These are phyloP conservation scores for Acer negundo DNA, from an alignment of 345 rosid genomes.

Conservation along the genomic window DNA sequence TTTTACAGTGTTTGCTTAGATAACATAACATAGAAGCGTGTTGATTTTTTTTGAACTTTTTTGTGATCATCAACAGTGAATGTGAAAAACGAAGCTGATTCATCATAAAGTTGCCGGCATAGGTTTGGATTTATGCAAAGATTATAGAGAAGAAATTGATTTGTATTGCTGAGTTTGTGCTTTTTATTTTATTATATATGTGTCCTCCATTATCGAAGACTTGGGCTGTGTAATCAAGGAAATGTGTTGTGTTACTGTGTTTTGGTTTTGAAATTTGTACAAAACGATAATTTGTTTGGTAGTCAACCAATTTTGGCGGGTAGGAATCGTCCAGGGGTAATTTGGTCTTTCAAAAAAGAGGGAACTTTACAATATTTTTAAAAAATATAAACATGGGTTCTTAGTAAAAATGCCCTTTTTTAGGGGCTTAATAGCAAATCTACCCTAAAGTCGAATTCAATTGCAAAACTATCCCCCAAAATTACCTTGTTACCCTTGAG, in stretches of 20 bases:
- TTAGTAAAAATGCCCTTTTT: too few relatives aligned
- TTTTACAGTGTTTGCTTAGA: background rate
- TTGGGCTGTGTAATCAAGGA: constrained; percentile 22
- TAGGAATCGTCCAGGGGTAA: background rate
- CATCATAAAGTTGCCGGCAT: constrained; percentile 38
- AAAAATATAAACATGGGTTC: too few relatives aligned
- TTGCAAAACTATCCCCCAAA: too few relatives aligned
- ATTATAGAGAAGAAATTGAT: background rate
- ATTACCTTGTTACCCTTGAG: too few relatives aligned
- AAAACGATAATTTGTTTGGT: background rate
- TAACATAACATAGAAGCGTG: background rate
- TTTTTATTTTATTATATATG: background rate
- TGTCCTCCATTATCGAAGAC: constrained; percentile 31
- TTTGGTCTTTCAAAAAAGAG: background rate
- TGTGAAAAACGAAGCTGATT: background rate
- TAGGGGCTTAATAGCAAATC: too few relatives aligned
- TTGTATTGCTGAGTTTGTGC: constrained; percentile 7
- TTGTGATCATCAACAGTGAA: constrained; percentile 14
- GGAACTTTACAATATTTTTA: too few relatives aligned
- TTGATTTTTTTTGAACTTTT: background rate
- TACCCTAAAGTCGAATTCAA: too few relatives aligned
- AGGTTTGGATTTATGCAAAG: constrained; percentile 35
- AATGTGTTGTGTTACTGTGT: background rate
- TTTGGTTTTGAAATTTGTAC: background rate
- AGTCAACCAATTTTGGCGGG: constrained; percentile 10